Base-by-base conservation (phyloP, 1,284 basidiomycete species). In the Mycena sp. region DNA sequence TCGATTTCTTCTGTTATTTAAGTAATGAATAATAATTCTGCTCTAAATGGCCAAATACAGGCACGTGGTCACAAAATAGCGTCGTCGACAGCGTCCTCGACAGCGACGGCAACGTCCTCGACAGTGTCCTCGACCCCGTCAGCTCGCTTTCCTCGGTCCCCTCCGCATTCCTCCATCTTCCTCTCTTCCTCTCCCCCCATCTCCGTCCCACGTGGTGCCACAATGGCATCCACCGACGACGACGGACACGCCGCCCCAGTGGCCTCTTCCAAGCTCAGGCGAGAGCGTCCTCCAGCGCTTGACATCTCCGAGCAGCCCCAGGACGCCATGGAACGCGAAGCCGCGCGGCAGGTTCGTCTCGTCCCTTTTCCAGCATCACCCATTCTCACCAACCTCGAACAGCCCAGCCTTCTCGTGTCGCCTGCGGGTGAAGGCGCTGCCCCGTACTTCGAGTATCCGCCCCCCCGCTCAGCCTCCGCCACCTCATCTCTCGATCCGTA, bases 401-500 rank as follows among this genome's bases (percentile, higher is more conserved):
- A 83, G 80, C 80, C 79, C 48, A 79, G 69, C 61, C 69, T 81
- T 61, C 77, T 81, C 53, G 75, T 81, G 32, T 77, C 78, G 55
- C 72, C 72, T 38, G 76, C 76, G 52, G 75, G 76, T 41, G 73
- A 76, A 50, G 71, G 69, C 21, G 58, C 63, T 21, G 60, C 68
- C 55, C 65, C 65, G 38, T 76, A 76, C 51, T 72, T 71, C 43
- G 78, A 78, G 61, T 68, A 71, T 66, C 57, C 72, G n/a, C 58
- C 76, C 40, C 88, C 91, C 52, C 83, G 84, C 62, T 90, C 91
- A 40, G 83, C 85, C 65, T 85, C 84, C 30, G 75, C 81, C 21
- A 87, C 89, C 50, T 92, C 91, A 29, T 92, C 92, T 50, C 81
- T 94, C 58, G 92, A 93, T 79, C 90, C 92, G 6, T 93, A 93